These are phyloP conservation scores for Trichoderma sp. DNA, from an alignment of 2,329 filamentous ascomycete species.

Conservation along the genomic window DNA sequence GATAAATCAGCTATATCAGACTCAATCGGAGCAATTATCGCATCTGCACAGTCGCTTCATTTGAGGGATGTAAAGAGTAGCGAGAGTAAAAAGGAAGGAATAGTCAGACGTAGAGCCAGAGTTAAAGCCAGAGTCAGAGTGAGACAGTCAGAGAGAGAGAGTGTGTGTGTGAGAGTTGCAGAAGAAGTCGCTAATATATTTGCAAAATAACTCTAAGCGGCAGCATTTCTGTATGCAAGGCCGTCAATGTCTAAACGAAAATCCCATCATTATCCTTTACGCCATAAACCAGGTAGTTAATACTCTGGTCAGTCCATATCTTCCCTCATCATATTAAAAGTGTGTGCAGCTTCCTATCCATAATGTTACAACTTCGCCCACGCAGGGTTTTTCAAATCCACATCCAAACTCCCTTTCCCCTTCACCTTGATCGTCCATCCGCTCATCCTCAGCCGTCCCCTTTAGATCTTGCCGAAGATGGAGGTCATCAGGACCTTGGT, in stretches of 20 bases:
- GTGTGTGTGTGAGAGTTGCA: not conserved
- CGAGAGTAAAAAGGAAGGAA: too few relatives aligned
- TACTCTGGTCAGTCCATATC: constrained; percentile 4
- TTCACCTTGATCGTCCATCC: not conserved
- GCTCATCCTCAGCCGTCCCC: not conserved
- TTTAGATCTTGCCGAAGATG: constrained; percentile 46
- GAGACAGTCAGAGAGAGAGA: not conserved
- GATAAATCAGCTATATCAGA: not conserved
- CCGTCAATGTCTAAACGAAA: not conserved
- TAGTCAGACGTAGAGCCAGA: not conserved
- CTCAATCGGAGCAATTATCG: not conserved
- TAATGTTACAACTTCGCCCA: constrained; percentile 9
- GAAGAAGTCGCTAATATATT: not conserved
- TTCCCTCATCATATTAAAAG: constrained; percentile 19
- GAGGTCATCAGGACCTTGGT: constrained; percentile 82
- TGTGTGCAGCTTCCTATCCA: constrained; percentile 2
- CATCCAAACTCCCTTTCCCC: not conserved
- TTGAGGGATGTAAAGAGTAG: not conserved
- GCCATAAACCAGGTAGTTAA: constrained; percentile 4
- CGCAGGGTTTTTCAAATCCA: not conserved
- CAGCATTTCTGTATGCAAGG: not conserved
- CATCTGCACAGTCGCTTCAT: not conserved
- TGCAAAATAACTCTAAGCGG: not conserved
- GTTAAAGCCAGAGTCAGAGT: not conserved
- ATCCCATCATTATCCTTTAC: constrained; percentile 6